These are phyloP conservation scores for Pseudonitzschia multiseries DNA, from an alignment of 108 stramenopile genomes.

Conservation along the genomic window DNA sequence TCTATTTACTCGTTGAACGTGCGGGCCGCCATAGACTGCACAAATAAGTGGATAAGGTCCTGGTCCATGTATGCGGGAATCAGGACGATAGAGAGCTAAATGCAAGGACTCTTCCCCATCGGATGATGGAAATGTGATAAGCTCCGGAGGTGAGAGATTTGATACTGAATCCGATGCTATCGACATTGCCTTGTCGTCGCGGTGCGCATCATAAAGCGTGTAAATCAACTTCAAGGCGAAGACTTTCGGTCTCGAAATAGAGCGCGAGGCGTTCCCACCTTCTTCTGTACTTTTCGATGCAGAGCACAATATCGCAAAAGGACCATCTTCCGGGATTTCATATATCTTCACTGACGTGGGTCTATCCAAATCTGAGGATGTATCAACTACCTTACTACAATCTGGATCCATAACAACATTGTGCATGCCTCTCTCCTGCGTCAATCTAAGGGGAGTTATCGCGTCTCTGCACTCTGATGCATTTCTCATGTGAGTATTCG, in stretches of 20 bases:
- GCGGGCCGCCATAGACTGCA: conserved; percentile 95
- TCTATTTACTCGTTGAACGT: conserved; percentile 84
- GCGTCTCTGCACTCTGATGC: neutral
- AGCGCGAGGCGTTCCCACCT: conserved; percentile 3
- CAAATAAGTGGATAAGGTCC: conserved; percentile 89
- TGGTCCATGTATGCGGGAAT: conserved; percentile 59
- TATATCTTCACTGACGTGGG: conserved; percentile 54
- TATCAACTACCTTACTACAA: conserved; percentile 59
- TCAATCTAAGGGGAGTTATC: conserved; percentile 47
- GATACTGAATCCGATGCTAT: conserved; percentile 17
- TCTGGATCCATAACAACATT: conserved; percentile 64
- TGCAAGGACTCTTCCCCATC: conserved; percentile 66
- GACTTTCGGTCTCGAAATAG: conserved; percentile 7
- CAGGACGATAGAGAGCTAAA: conserved; percentile 82
- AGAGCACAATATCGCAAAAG: conserved; percentile 8
- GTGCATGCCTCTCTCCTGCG: conserved; percentile 62
- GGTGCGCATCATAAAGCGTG: conserved; percentile 46
- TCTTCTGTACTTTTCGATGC: neutral
- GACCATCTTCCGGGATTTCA: conserved; percentile 40
- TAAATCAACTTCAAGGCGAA: conserved; percentile 23
- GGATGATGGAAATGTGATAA: conserved; percentile 60
- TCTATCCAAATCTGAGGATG: conserved; percentile 56
- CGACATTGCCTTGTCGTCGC: conserved; percentile 45
- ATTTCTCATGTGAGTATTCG: neutral
- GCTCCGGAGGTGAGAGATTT: conserved; percentile 49